Base-by-base conservation (phyloP, 2,329 filamentous ascomycete species). In the Colletotrichum abscissum region DNA sequence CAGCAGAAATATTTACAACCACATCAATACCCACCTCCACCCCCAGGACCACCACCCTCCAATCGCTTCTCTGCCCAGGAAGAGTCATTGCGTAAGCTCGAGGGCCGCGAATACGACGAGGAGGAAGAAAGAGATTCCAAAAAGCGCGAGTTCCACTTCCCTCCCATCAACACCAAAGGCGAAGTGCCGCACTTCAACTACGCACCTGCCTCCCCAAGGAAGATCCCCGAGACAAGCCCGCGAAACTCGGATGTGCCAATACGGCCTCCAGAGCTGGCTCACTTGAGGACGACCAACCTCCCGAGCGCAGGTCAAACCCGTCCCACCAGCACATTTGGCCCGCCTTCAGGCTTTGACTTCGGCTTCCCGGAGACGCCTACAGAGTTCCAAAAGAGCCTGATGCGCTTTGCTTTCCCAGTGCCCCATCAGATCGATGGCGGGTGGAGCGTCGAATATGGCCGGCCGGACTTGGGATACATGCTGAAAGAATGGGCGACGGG, bases 401-500 rank as follows among this genome's bases (percentile, higher is more conserved):
- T 97, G 91, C 93, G 95, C 19, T 98, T 97, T 80, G 95, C 95
- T 1, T 97, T 97, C 80, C 90, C 95, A 0, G 85, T 91, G 46
- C 88, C 89, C 38, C 88, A 91, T 78, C 88, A 91, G 82, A 92
- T 91, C 72, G 90, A 92, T 76, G 92, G 94, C 76, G 94, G 95
- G 67, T 98, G 96, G 95, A 93, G 90, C 76, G 95, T 97, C 16
- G 95, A 98, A 83, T 98, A 98, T 82, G 95, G 95, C 22, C 91
- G 96, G 0, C 96, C 96, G 0, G 93, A 98, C 77, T 89, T 98
- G 46, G 93, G 94, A 1, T 96, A 93, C 81, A 94, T 97, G 90
- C 88, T 98, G 67, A 92, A 91, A 78, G 92, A 97, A 76, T 92
- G 95, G 89, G 93, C 94, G 5, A 92, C 90, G 26, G 92, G 92